Conservation (phyloP, 2,329 filamentous ascomycete species). For the Pseudovirgaria hyperparasitica region DNA sequence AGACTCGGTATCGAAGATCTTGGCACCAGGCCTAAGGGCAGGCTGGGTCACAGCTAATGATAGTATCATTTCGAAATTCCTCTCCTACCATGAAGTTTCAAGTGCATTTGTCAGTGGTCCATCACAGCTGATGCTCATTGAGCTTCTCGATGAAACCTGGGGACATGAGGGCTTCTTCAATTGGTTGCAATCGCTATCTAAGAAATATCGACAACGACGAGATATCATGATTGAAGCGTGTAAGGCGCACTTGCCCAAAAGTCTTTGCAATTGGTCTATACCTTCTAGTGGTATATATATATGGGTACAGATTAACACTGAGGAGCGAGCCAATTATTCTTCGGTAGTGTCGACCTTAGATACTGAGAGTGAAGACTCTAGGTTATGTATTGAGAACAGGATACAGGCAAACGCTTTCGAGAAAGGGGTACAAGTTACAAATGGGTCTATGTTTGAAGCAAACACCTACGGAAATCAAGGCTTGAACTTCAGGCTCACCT, state of each 20-base stretch:
- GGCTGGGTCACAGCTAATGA: constrained; percentile 19
- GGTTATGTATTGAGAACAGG: constrained; percentile 8
- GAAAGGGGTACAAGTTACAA: constrained; percentile 9
- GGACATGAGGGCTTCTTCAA: constrained; percentile 16
- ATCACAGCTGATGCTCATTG: constrained; percentile 18
- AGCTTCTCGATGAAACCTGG: constrained; percentile 18
- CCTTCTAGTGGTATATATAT: constrained; percentile 15
- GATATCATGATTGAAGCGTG: constrained; percentile 15
- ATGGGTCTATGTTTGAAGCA: constrained; percentile 11
- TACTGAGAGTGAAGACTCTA: neutral
- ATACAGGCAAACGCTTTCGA: constrained; percentile 7
- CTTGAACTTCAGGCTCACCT: constrained; percentile 3
- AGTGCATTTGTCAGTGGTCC: constrained; percentile 12
- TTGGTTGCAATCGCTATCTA: constrained; percentile 14
- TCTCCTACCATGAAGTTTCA: constrained; percentile 12
- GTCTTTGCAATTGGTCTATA: constrained; percentile 10
- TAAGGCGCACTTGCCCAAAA: constrained; percentile 10
- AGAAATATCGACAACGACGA: constrained; percentile 11
- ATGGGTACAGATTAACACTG: constrained; percentile 8
- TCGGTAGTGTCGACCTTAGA: neutral
- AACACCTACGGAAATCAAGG: no score
- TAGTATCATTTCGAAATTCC: constrained; percentile 15
- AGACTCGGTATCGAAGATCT: constrained; percentile 19
- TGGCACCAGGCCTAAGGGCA: constrained; percentile 17
- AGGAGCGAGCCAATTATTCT: constrained; percentile 1